These are phyloP conservation scores for Mycena belliarum DNA, from an alignment of 768 basidiomycete genomes.

Conservation along the genomic window DNA sequence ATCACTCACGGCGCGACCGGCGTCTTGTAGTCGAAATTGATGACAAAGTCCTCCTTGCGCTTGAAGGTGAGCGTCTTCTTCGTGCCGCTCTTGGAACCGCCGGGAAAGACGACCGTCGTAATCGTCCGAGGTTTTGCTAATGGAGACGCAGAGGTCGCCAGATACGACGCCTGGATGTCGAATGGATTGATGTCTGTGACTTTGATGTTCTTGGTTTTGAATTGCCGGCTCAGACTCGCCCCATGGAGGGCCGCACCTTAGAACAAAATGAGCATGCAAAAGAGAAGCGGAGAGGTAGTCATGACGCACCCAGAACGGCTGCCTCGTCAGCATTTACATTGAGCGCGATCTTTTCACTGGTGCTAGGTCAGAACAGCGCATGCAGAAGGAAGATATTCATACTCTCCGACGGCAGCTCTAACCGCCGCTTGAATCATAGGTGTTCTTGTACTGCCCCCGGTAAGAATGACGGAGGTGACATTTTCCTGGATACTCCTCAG, in stretches of 20 bases:
- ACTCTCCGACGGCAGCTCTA: constrained; percentile 76
- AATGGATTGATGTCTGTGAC: constrained; percentile 71
- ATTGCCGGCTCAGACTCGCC: constrained; percentile 83
- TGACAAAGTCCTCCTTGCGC: constrained; percentile 77
- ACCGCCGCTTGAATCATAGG: constrained; percentile 91
- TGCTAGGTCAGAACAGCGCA: neutral
- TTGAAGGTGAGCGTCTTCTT: constrained; percentile 89
- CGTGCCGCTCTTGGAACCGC: constrained; percentile 72
- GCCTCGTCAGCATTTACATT: constrained; percentile 98
- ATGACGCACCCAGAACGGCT: constrained; percentile 71
- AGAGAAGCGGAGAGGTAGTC: too few relatives aligned
- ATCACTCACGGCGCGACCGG: constrained; percentile 57
- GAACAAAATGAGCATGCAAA: neutral
- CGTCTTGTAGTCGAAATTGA: constrained; percentile 78
- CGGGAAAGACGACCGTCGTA: constrained; percentile 74
- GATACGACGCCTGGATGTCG: constrained; percentile 80
- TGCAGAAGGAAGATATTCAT: constrained; percentile 30
- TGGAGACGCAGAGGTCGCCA: constrained; percentile 43
- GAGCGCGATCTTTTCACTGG: constrained; percentile 79
- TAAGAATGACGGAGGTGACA: constrained; percentile 87
- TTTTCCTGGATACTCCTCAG: constrained; percentile 53
- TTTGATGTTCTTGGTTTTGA: constrained; percentile 94
- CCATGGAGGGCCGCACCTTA: constrained; percentile 82
- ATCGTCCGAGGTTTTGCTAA: constrained; percentile 63
- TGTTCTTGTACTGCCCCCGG: constrained; percentile 86